Base-by-base conservation (phyloP, 352 stramenopile genomes). In the Pythium biforme region DNA sequence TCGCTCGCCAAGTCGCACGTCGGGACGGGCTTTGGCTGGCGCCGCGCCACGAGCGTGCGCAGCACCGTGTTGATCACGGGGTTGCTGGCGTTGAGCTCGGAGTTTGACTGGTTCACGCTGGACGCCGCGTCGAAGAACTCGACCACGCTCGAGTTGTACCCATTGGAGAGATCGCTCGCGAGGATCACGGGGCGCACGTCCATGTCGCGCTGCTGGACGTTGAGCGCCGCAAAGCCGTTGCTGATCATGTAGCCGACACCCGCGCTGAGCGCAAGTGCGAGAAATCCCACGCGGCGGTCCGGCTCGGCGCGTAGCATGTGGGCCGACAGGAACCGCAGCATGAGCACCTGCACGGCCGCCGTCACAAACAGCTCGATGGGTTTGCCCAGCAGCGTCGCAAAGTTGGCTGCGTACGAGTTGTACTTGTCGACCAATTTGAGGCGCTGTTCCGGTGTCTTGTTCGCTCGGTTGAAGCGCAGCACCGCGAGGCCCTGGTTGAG, bases 401-500 rank as follows among this genome's bases (percentile, higher is more conserved):
- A 5, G 58, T 58, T 64, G 23, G 47, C 58, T 5, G 58, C 31
- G 48, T 56, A 56, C 37, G 58, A 64, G 47, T 64, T 64, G 58
- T 64, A 64, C 17, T 46, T 15, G 31, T 64, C 58, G 7, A 64
- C 17, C 14, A 64, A 29, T 4, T 19, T n/a, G 37, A 45, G 3
- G 22, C 1, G 23, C 22, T 54, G 45, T 29, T 61, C n/a, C 4
- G 27, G 1, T n/a, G 26, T 61, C 22, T 27, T 22, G 8, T 7
- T 17, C 3, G 2, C 20, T 46, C 41, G 4, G 27, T 29, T 43
- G 33, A 48, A 58, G 4, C 34, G 51, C 34, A 29, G 10, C 31
- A 58, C 11, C 14, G 34, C 51, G 14, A 37, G 34, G 33, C 51
- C 51, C 10, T 34, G 11, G 34, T 58, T 20, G 51, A 58, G 27